Percentiles rank a stretch among this genome's conserved stretches.
Conservation (phyloP, 2,329 filamentous ascomycete species). For the Cladosporium halotolerans region DNA sequence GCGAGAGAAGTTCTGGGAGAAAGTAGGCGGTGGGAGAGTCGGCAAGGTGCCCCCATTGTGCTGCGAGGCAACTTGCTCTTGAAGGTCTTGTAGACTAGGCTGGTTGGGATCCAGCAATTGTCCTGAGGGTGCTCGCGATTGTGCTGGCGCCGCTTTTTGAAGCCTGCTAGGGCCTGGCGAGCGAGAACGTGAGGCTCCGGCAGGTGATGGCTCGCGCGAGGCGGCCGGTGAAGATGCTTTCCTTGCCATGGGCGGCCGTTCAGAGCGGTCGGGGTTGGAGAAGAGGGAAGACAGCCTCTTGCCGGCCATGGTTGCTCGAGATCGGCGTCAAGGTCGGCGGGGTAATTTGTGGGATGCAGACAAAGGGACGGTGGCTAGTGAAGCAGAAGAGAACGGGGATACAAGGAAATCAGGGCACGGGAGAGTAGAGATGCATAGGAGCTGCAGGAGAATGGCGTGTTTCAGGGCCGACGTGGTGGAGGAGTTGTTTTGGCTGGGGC, state of each 20-base stretch:
- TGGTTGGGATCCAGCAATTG: constrained; percentile 3
- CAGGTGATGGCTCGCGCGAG: neutral
- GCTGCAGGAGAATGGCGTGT: neutral
- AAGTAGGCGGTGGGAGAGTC: constrained; percentile 11
- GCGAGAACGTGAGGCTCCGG: neutral
- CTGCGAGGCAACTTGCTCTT: constrained; percentile 13
- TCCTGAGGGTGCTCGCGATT: constrained; percentile 5
- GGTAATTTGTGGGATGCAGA: neutral
- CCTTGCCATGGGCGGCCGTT: constrained; percentile 1
- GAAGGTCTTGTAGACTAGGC: constrained; percentile 21
- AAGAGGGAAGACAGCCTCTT: constrained; percentile 6
- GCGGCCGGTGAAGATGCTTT: neutral
- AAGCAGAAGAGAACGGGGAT: neutral
- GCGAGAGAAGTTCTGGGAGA: constrained; percentile 14
- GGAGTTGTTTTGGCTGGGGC: constrained; percentile 2
- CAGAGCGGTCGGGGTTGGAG: neutral
- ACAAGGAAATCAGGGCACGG: neutral
- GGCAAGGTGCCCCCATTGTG: constrained; percentile 15
- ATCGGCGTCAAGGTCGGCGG: neutral
- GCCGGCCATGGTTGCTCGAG: constrained; percentile 1
- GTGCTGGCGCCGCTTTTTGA: neutral
- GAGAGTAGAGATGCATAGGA: no score
- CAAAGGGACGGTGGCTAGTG: constrained; percentile 4
- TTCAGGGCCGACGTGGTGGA: constrained; percentile 2
- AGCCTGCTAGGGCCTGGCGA: neutral